phyloP scores from a whole-genome alignment of 2,329 filamentous ascomycete genomes.

The Neofusicoccum umdonicola region DNA sequence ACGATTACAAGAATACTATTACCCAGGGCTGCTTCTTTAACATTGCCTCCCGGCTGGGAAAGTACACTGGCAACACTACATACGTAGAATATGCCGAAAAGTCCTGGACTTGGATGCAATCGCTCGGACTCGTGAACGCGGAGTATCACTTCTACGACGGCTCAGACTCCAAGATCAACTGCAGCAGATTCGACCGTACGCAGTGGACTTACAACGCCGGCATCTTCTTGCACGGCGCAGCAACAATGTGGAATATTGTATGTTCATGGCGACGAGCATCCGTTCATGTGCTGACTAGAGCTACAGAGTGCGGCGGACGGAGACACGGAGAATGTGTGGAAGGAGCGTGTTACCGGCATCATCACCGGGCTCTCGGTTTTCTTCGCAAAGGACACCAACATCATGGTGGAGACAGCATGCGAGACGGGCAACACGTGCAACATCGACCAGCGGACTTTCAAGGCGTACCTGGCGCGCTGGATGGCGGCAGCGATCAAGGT shows the following conservation, averaged over 20 bases:
- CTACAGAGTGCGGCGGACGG: slow-evolving; percentile 41
- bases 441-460: slow-evolving; percentile 70
- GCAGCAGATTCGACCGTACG: slow-evolving; percentile 51
- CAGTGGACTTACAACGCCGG: slow-evolving; percentile 67
- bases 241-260: slow-evolving; percentile 58
- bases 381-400: slow-evolving; percentile 54
- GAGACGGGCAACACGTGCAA: slow-evolving; percentile 63
- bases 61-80: slow-evolving; percentile 44
- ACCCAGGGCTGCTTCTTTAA: slow-evolving; percentile 55
- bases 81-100: slow-evolving; percentile 62
- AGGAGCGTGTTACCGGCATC: slow-evolving; percentile 51
- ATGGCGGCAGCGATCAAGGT: slow-evolving; percentile 61
- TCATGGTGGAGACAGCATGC: slow-evolving; percentile 67
- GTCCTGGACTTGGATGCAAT: slow-evolving; percentile 35
- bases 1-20: slow-evolving; percentile 52
- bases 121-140: slow-evolving; percentile 56
- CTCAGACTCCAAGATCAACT: slow-evolving; percentile 44
- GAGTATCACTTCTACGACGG: slow-evolving; percentile 56
- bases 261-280: slow-evolving; percentile 23
- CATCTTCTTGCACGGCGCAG: slow-evolving; percentile 64
- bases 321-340: slow-evolving; percentile 56
- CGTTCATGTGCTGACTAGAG: background rate
- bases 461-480: slow-evolving; percentile 68
- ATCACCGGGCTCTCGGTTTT: slow-evolving; percentile 48
- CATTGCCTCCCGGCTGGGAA: slow-evolving; percentile 41